A percentile compares a stretch with the other conserved stretches of the same genome.
Evolutionary conservation across 1,284 basidiomycete genomes (phyloP).

Genomic region (Trichosporon asahii): DNA sequence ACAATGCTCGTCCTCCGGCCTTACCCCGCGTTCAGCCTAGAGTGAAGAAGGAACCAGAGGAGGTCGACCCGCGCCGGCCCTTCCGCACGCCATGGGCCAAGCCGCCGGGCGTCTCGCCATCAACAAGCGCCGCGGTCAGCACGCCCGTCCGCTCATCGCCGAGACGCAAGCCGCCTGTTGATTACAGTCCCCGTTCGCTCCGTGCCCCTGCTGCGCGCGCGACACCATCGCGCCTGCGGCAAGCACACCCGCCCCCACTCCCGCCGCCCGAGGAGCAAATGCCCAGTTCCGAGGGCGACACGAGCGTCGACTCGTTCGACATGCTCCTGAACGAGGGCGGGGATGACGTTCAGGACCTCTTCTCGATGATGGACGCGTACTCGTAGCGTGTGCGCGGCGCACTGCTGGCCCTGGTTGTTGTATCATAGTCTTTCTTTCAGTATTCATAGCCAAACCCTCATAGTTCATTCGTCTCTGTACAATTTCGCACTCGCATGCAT

Average conservation of each 20-base stretch:
- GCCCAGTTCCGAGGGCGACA: conserved; percentile 30
- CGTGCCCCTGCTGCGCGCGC: background rate
- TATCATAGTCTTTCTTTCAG: background rate
- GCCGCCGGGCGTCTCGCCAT: background rate
- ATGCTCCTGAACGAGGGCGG: conserved; percentile 32
- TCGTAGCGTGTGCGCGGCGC: background rate
- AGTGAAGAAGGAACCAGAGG: background rate
- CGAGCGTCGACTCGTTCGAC: conserved; percentile 38
- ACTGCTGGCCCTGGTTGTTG: background rate
- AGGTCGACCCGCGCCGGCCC: conserved; percentile 2
- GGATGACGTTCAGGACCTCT: conserved; percentile 31
- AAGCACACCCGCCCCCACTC: background rate
- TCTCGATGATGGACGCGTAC: conserved; percentile 28
- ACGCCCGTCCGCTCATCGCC: background rate
- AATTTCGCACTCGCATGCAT: background rate
- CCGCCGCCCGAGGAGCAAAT: background rate
- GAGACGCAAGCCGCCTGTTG: background rate
- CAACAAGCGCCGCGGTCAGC: background rate
- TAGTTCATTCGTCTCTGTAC: background rate
- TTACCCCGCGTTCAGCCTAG: background rate
- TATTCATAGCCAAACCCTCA: background rate
- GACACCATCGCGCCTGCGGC: background rate
- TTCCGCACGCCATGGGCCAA: conserved; percentile 6
- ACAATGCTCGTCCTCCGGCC: background rate
- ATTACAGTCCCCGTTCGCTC: background rate